Conservation (phyloP, 495 filamentous ascomycete genomes). For the Copromyces sp. region DNA sequence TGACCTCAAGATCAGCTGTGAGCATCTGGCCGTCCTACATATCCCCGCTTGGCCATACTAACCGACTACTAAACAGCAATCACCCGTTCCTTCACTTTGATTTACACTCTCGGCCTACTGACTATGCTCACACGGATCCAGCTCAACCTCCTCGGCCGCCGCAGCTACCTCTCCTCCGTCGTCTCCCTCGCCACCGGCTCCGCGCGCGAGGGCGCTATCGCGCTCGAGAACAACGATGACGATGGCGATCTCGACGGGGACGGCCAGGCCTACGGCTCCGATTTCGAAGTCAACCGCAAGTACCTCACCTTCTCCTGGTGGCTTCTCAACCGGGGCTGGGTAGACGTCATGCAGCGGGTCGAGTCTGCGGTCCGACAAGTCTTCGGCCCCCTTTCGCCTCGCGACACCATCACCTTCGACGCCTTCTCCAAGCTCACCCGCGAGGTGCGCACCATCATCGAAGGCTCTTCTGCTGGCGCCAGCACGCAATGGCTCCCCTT, state of each 20-base stretch:
- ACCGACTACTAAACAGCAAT: constrained; percentile 53
- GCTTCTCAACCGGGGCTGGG: constrained; percentile 87
- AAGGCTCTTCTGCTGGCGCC: constrained; percentile 61
- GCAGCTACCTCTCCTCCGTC: constrained; percentile 90
- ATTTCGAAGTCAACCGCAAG: constrained; percentile 86
- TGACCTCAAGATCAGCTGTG: constrained; percentile 93
- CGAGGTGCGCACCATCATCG: constrained; percentile 72
- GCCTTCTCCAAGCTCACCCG: constrained; percentile 67
- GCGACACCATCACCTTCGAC: constrained; percentile 74
- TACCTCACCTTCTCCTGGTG: constrained; percentile 98
- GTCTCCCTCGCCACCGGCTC: constrained; percentile 72
- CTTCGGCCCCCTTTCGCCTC: constrained; percentile 75
- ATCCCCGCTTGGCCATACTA: constrained; percentile 5
- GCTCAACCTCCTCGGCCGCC: constrained; percentile 89
- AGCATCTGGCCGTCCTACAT: constrained; percentile 14
- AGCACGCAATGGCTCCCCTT: constrained; percentile 67
- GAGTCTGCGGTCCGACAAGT: constrained; percentile 71
- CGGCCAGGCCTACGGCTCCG: constrained; percentile 72
- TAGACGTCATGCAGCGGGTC: constrained; percentile 66
- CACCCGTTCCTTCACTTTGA: constrained; percentile 77
- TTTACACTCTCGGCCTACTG: constrained; percentile 84
- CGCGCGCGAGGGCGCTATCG: constrained; percentile 50
- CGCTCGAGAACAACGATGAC: constrained; percentile 81
- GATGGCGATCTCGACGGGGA: constrained; percentile 72
- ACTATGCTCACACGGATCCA: constrained; percentile 91